Base-by-base conservation (phyloP, 805 yeast genomes). In the Metschnikowia corniflorae region DNA sequence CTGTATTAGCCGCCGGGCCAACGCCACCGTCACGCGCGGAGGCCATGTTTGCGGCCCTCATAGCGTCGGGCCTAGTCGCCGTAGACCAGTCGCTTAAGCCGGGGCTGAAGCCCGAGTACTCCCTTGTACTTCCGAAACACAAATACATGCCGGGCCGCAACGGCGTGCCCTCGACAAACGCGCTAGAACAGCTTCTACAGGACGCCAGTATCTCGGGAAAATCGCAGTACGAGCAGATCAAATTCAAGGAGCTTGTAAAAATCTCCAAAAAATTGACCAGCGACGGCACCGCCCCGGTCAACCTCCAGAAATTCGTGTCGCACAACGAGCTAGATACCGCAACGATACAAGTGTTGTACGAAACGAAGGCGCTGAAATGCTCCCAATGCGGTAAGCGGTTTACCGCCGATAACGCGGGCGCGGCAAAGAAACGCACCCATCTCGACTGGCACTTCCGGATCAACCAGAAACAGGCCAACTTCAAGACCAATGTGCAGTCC, bases 381-480 rank as follows among this genome's bases (percentile, higher is more conserved):
- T 76, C 85, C 12, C 79, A 81, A 14, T 93, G 98, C 64, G 94
- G 97, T 16, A 86, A 86, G 57, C 65, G 99, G 45, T 93, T 87
- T 56, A 70, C 77, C 3, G 73, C 74, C 35, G 75, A 80, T 23
- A 64, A 60, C 2, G 74, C 70, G 31, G 94, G 87, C 12, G 60
- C 60, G 5, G 61, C 63, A 31, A 74, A 75, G 40, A 75, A 65
- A 39, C 50, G 80, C 34, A 70, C 76, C 13, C 98, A 93, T 61
- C 65, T 87, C 47, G 98, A 91, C 60, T 91, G 97, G 97, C 97
- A 91, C 66, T 88, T 87, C 67, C 75, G 97, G 50, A 83, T 86
- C 29, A 91, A 87, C 59, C 86, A 86, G 56, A 80, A 83, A 51
- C 67, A 85, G 31, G 47, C 63, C 16, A 49, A 55, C 29, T 47